Base-by-base conservation (phyloP, 2,329 filamentous ascomycete genomes). In the Rutstroemia sp. region DNA sequence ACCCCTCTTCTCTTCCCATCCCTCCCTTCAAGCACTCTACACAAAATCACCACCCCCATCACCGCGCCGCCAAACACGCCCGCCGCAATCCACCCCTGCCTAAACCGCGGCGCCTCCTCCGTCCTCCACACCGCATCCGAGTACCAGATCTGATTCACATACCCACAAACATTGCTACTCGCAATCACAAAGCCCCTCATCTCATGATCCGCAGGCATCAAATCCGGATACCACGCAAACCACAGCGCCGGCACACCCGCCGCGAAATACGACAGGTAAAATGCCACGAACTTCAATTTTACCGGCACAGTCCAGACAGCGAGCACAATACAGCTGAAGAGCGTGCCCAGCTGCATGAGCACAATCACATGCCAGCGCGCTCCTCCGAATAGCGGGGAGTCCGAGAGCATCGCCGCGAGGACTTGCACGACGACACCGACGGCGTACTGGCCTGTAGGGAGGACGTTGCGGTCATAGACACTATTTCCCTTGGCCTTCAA, bases 81-180 rank as follows among this genome's bases (percentile, higher is more conserved):
- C 4, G 59, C 60, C 23, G 52, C 56, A 42, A 61, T 62, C 49
- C 50, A 66, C 2, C 62, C 63, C 14, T 59, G 57, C 27, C 49
- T 60, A 39, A 66, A 65, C 1, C 47, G 57, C 2, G 64, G 64
- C 3, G 53, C 62, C 25, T 65, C 60, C 2, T 44, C 49, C 5
- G 63, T 66, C 34, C 63, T 65, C 64, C 62, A 66, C 16, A 66
- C 59, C 7, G 64, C 63, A 58, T 64, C 57, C 4, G 61, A 46
- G 18, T 52, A 58, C 64, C 63, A 65, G 14, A 66, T 65, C 21
- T 61, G 56, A 37, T 61, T 65, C 3, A 65, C 54, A 30, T 63
- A 65, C 3, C 60, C 56, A 41, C 49, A 58, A 19, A 63, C 63
- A 38, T 64, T 66, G 42, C 41, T 56, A 16, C 57, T 50, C 10